Conservation (phyloP, 1,284 basidiomycete species). For the Somion occarium region DNA sequence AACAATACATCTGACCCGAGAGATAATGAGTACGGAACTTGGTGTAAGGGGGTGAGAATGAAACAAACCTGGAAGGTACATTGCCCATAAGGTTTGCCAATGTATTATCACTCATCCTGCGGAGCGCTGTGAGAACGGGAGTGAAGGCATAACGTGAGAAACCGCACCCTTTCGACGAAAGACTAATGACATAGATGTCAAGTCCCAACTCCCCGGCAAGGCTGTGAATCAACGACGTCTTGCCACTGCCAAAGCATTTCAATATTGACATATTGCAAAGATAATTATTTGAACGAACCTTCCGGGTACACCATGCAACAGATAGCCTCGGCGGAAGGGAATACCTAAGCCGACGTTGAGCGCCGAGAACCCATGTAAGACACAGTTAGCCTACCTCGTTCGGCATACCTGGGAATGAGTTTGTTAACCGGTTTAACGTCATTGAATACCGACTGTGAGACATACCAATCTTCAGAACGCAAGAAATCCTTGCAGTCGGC, state of each 20-base stretch:
- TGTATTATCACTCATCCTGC: conserved; percentile 83
- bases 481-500: conserved; percentile 82
- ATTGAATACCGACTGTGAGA: conserved; percentile 11
- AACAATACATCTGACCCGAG: conserved; percentile 64
- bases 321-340: conserved; percentile 80
- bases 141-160: conserved; percentile 1
- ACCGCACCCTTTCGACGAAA: conserved; percentile 76
- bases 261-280: conserved; percentile 11
- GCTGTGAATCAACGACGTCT: conserved; percentile 81
- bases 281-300: conserved; percentile 44
- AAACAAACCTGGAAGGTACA: conserved; percentile 69
- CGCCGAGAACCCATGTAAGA: conserved; percentile 9
- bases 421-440: conserved; percentile 4
- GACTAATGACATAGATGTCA: conserved; percentile 83
- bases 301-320: conserved; percentile 79
- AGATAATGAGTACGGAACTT: conserved; percentile 8
- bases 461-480: conserved; percentile 77
- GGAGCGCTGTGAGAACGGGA: conserved; percentile 9
- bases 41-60: conserved; percentile 11
- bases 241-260: conserved; percentile 48
- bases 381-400: conserved; percentile 57
- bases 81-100: conserved; percentile 78
- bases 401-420: conserved; percentile 63
- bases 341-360: conserved; percentile 49
- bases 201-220: conserved; percentile 82